Conservation (phyloP, 129 eudicot species). For the Chrysanthemum lavandulifolium region DNA sequence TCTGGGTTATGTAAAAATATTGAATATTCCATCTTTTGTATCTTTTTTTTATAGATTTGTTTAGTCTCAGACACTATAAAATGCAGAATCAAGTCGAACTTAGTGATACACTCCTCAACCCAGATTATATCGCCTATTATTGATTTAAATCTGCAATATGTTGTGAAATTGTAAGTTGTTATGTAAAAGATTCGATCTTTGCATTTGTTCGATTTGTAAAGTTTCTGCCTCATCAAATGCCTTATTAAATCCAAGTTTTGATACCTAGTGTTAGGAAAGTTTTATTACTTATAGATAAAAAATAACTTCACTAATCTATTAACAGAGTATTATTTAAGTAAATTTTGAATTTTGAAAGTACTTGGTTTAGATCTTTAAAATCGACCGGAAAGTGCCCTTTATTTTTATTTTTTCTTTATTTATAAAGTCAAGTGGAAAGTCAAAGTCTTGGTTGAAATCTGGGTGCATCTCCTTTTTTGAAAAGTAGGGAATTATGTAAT, state of each 20-base stretch:
- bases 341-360: neutral
- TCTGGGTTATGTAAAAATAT: neutral
- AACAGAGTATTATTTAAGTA: neutral
- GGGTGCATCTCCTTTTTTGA: neutral
- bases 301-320: neutral
- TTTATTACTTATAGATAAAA: no score
- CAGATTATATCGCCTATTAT: neutral
- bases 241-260: neutral
- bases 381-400: neutral
- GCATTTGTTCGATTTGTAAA: neutral
- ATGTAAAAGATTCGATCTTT: constrained; percentile 3
- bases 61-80: neutral
- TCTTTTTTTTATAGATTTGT: no score
- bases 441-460: neutral
- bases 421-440: neutral
- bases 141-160: neutral
- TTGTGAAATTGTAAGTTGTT: neutral
- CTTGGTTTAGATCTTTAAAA: constrained; percentile 7
- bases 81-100: neutral
- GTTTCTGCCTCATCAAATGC: neutral
- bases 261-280: no score
- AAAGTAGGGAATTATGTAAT: neutral
- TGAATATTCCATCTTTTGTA: neutral
- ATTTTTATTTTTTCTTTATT: neutral
- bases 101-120: neutral